Evolutionary conservation across 768 basidiomycete species (phyloP).

Genomic region (Flagelloscypha sp.): DNA sequence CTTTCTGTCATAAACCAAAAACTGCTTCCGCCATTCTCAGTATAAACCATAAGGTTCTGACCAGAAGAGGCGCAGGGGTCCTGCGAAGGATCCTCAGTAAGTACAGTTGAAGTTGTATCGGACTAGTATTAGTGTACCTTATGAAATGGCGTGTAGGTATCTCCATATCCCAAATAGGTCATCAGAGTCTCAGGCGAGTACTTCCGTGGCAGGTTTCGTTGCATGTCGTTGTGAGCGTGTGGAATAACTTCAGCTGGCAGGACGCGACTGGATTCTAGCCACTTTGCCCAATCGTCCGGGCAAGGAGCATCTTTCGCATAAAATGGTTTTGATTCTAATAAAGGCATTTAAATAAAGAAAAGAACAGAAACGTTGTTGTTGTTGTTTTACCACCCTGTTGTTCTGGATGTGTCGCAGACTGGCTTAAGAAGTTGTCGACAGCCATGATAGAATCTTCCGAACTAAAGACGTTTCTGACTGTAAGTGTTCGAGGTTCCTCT

Average conservation of each 20-base stretch:
- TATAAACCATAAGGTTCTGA: slow-evolving; percentile 82
- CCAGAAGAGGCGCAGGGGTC: slow-evolving; percentile 80
- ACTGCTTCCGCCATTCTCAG: slow-evolving; percentile 62
- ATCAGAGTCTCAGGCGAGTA: slow-evolving; percentile 67
- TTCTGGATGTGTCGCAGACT: too few relatives aligned
- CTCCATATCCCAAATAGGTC: slow-evolving; percentile 78
- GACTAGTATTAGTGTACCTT: slow-evolving; percentile 80
- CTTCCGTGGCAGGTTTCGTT: slow-evolving; percentile 49
- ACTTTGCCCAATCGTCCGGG: slow-evolving; percentile 55
- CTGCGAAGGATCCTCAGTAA: slow-evolving; percentile 64
- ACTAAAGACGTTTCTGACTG: too few relatives aligned
- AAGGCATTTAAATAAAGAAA: too few relatives aligned
- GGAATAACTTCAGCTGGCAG: slow-evolving; percentile 50
- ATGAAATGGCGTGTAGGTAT: slow-evolving; percentile 79
- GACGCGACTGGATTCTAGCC: slow-evolving; percentile 38
- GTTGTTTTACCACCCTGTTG: too few relatives aligned
- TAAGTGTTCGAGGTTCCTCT: too few relatives aligned
- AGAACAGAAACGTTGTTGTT: too few relatives aligned
- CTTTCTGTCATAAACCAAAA: slow-evolving; percentile 84
- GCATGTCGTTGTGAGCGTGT: slow-evolving; percentile 45
- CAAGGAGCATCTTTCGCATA: slow-evolving; percentile 78
- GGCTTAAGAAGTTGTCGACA: too few relatives aligned
- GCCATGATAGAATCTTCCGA: too few relatives aligned
- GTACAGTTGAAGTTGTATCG: slow-evolving; percentile 83
- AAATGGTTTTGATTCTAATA: slow-evolving; percentile 46